A percentile compares a stretch with the other conserved stretches of the same genome.
phyloP scores from a whole-genome alignment of 208 protist genomes.

The Leishmania lainsoni region DNA sequence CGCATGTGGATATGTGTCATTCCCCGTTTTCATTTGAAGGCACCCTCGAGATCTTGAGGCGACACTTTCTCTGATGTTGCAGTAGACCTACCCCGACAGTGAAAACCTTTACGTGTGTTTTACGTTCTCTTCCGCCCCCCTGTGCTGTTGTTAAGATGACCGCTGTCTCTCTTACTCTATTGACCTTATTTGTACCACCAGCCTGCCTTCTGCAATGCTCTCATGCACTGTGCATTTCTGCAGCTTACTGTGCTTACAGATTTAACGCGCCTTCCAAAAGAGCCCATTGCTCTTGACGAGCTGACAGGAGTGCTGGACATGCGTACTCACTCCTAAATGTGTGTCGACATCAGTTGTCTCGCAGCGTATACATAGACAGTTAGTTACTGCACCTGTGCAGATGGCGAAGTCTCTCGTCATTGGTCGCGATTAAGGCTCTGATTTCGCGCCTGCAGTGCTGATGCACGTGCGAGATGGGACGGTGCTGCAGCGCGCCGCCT shows the following conservation, averaged over 20 bases:
- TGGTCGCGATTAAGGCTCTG: constrained; percentile 60
- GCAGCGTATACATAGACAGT: background rate
- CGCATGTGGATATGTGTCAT: background rate
- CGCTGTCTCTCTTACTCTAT: background rate
- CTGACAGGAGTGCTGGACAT: background rate
- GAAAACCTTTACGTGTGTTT: background rate
- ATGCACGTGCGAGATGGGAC: constrained; percentile 43
- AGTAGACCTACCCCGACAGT: background rate
- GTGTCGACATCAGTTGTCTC: background rate
- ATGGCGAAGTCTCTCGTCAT: constrained; percentile 42
- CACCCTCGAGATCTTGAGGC: background rate
- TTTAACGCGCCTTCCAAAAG: background rate
- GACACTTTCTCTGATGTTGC: background rate
- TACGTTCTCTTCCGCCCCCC: background rate
- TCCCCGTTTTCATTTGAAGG: background rate
- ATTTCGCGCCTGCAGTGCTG: constrained; percentile 56
- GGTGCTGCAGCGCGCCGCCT: constrained; percentile 40
- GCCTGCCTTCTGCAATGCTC: background rate
- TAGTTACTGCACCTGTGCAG: background rate
- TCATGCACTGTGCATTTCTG: background rate
- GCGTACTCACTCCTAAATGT: background rate
- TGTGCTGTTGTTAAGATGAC: background rate
- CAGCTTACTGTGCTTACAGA: background rate
- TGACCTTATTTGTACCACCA: background rate
- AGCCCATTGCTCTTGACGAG: background rate